Conservation (phyloP, 441 rosid genomes). For the Viola pubescens region DNA sequence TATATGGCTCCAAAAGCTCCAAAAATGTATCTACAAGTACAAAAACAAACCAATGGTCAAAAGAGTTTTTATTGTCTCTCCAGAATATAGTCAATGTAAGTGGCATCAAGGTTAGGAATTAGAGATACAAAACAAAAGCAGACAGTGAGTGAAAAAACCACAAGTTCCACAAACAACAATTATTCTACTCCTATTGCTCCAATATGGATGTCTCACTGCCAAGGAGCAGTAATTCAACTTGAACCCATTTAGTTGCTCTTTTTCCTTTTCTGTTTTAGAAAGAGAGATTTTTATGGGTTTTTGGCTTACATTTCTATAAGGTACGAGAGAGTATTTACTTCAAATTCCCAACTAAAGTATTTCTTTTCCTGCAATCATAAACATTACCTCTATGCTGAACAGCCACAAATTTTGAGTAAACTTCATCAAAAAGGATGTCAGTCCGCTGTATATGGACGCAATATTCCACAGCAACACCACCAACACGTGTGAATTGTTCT, state of each 20-base stretch:
- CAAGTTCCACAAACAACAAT: background rate
- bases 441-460: conserved; percentile 85
- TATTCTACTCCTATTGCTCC: background rate
- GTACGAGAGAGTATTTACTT: background rate
- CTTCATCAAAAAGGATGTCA: conserved; percentile 94
- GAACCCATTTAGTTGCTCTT: too few species aligned
- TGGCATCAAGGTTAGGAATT: background rate
- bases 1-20: conserved; percentile 99
- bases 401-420: conserved; percentile 81
- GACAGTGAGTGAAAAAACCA: background rate
- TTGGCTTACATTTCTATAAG: too few species aligned
- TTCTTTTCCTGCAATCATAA: conserved; percentile 1
- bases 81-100: background rate
- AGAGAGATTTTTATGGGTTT: too few species aligned
- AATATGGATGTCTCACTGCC: too few species aligned
- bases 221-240: too few species aligned
- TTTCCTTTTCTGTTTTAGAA: too few species aligned
- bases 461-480: conserved; percentile 98
- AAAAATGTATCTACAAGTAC: conserved; percentile 67
- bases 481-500: conserved; percentile 95
- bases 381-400: conserved; percentile 81
- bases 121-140: background rate
- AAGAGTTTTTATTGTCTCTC: background rate
- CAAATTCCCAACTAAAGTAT: conserved; percentile 5
- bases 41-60: conserved; percentile 9